These are phyloP conservation scores for Chaetothyriales sp. DNA, from an alignment of 2,329 filamentous ascomycete species.

Conservation along the genomic window DNA sequence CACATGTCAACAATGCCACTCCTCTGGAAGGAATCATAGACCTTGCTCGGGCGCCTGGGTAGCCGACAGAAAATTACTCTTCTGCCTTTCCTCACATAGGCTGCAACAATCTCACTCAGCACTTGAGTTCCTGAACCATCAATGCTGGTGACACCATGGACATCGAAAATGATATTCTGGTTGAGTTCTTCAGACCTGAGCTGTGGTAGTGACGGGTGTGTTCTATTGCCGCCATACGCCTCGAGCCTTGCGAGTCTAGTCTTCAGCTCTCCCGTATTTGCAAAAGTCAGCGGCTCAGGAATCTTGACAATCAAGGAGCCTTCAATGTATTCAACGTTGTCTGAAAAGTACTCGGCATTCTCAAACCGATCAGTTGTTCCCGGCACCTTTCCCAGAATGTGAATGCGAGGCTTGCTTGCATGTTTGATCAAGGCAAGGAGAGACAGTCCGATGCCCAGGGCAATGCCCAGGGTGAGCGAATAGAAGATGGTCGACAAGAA, in stretches of 20 bases:
- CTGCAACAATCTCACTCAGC: conserved; percentile 71
- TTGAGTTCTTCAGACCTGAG: conserved; percentile 68
- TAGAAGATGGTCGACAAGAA: conserved; percentile 89
- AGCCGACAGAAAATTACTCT: conserved; percentile 42
- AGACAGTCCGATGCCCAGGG: conserved; percentile 81
- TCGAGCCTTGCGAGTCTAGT: conserved; percentile 70
- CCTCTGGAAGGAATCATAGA: conserved; percentile 59
- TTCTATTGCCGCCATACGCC: conserved; percentile 70
- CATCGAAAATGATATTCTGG: conserved; percentile 87
- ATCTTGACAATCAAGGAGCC: conserved; percentile 95
- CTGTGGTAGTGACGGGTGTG: conserved; percentile 76
- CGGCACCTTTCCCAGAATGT: conserved; percentile 82
- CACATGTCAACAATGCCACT: conserved; percentile 77
- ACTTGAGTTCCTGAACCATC: conserved; percentile 92
- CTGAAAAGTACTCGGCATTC: conserved; percentile 62
- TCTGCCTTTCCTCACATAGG: conserved; percentile 64
- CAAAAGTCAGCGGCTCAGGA: conserved; percentile 88
- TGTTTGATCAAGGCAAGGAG: conserved; percentile 81
- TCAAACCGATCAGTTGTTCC: conserved; percentile 66
- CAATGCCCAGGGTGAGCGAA: conserved; percentile 84
- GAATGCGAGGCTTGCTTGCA: conserved; percentile 81
- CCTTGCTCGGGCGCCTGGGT: conserved; percentile 36
- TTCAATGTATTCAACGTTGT: conserved; percentile 73
- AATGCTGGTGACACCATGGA: conserved; percentile 89
- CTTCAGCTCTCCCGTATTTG: conserved; percentile 88